phyloP scores from a whole-genome alignment of 2,329 filamentous ascomycete genomes.

The Colletotrichum orbiculare region DNA sequence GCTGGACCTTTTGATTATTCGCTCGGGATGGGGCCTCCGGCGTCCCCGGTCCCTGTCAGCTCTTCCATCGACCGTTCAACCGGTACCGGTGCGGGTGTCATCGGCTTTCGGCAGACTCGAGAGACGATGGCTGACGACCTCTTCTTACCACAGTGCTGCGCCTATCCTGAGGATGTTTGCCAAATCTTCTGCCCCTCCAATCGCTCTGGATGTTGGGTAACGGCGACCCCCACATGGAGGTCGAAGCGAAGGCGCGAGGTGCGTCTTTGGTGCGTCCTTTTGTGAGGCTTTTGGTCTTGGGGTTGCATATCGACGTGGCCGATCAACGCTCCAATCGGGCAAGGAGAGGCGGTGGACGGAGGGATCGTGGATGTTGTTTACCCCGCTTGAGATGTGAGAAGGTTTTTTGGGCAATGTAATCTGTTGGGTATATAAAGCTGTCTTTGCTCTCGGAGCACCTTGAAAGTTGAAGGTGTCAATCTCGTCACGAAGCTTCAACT shows the following conservation, averaged over 20 bases:
- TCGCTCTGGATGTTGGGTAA: neutral
- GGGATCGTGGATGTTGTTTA: slow-evolving; percentile 22
- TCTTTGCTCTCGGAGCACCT: too few species aligned
- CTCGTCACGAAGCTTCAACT: too few species aligned
- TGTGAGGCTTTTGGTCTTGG: neutral
- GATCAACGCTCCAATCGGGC: slow-evolving; percentile 20
- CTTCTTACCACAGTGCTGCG: too few species aligned
- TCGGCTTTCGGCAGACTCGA: slow-evolving; percentile 27
- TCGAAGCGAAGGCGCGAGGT: slow-evolving; percentile 6
- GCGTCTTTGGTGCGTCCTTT: neutral
- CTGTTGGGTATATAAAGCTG: slow-evolving; percentile 23
- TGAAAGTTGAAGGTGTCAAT: too few species aligned
- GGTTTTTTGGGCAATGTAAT: slow-evolving; percentile 14
- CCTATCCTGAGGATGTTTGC: too few species aligned
- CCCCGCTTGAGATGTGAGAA: slow-evolving; percentile 31
- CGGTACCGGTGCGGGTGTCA: slow-evolving; percentile 26
- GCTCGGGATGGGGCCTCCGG: too few species aligned
- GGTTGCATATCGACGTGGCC: slow-evolving; percentile 26
- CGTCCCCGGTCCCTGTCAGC: too few species aligned
- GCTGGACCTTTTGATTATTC: too few species aligned
- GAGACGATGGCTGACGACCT: too few species aligned
- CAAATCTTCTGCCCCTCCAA: neutral
- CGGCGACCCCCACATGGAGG: neutral
- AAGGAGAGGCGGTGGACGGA: slow-evolving; percentile 3
- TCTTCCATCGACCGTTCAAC: slow-evolving; percentile 2